These are phyloP conservation scores for Vitis amurensis DNA, from an alignment of 164 flowering plant species.

Conservation along the genomic window DNA sequence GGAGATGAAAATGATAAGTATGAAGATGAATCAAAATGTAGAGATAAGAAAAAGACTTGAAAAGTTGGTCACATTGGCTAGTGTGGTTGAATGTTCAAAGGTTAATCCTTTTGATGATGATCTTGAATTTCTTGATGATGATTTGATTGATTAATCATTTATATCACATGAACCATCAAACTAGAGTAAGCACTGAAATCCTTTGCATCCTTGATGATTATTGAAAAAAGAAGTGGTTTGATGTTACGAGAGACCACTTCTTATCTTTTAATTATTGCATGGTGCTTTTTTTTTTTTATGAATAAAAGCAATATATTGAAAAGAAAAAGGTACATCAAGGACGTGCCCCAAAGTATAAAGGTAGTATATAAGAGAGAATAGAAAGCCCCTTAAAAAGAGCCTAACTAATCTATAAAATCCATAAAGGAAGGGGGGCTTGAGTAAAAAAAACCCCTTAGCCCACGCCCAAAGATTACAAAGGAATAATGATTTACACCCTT, in stretches of 20 bases:
- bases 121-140: constrained; percentile 64
- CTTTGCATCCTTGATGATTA: no score
- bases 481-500: no score
- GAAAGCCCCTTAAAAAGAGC: no score
- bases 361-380: no score
- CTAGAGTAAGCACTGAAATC: constrained; percentile 15
- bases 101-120: constrained; percentile 40
- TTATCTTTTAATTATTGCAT: neutral
- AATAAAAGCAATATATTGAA: no score
- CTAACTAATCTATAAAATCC: no score
- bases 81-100: constrained; percentile 31
- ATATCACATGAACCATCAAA: neutral
- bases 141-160: constrained; percentile 40
- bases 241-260: neutral
- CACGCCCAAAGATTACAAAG: no score
- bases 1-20: constrained; percentile 35
- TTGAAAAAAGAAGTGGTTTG: neutral
- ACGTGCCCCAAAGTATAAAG: no score
- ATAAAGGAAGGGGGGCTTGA: no score
- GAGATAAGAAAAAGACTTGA: constrained; percentile 20
- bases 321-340: no score
- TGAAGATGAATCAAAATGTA: constrained; percentile 29
- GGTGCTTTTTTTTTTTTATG: no score
- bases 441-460: no score
- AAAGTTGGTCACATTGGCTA: constrained; percentile 20